Percentiles rank a stretch among this genome's conserved stretches.
Conservation (phyloP, 2,329 filamentous ascomycete genomes). For the Fusarium vanettenii region DNA sequence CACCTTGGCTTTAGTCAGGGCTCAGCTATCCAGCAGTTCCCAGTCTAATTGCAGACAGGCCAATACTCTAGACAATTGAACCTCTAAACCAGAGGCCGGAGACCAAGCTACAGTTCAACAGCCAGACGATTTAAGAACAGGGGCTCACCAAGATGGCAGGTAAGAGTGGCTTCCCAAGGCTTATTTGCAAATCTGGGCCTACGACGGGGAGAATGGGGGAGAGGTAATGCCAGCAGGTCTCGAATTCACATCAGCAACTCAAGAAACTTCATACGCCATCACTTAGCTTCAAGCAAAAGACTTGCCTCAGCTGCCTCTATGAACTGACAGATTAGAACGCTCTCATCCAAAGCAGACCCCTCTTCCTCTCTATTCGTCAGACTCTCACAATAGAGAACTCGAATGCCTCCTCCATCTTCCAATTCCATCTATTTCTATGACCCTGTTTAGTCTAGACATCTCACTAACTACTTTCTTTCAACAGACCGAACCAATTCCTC, state of each 20-base stretch:
- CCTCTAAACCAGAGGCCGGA: neutral
- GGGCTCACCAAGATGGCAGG: neutral
- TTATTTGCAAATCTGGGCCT: neutral
- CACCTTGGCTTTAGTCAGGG: neutral
- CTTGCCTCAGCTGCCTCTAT: neutral
- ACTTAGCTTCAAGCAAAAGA: neutral
- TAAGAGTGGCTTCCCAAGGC: neutral
- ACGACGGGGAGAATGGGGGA: neutral
- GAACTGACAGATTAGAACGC: neutral
- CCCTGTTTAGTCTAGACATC: neutral
- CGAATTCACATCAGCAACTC: neutral
- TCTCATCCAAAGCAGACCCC: neutral
- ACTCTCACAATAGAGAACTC: neutral
- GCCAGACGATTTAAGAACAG: neutral
- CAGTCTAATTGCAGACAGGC: neutral
- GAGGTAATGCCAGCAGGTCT: neutral
- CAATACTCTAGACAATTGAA: neutral
- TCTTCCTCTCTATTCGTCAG: neutral
- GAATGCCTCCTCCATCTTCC: neutral
- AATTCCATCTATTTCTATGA: neutral
- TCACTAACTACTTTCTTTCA: neutral
- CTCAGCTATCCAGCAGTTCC: neutral
- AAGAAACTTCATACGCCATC: neutral
- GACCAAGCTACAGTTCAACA: neutral
- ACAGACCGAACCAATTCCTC: constrained; percentile 40